These are phyloP conservation scores for Mycena pura DNA, from an alignment of 768 basidiomycete genomes.

Conservation along the genomic window DNA sequence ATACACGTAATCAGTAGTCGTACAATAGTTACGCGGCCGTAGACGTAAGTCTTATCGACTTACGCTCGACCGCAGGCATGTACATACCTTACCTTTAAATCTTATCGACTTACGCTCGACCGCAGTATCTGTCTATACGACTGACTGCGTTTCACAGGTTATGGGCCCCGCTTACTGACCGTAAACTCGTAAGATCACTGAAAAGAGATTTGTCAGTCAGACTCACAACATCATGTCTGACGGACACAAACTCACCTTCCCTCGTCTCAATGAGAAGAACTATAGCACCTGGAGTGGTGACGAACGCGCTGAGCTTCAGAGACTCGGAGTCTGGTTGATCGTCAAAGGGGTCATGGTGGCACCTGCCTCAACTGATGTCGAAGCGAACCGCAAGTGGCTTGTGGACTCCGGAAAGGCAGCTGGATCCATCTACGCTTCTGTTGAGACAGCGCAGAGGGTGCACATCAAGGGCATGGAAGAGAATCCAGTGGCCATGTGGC, in stretches of 20 bases:
- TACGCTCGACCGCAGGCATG: too few species aligned
- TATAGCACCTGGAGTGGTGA: not conserved
- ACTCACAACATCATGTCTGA: not conserved
- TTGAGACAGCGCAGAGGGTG: constrained; percentile 27
- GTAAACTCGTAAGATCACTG: too few species aligned
- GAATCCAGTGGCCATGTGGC: constrained; percentile 32
- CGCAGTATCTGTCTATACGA: too few species aligned
- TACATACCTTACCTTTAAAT: too few species aligned
- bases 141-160: not conserved
- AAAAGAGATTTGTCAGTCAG: not conserved
- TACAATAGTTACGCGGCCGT: too few species aligned
- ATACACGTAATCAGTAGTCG: too few species aligned
- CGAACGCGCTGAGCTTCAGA: not conserved
- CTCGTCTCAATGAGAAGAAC: constrained; percentile 1
- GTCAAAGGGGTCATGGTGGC: not conserved
- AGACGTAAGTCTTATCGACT: too few species aligned
- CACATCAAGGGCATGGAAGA: constrained; percentile 28
- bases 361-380: not conserved
- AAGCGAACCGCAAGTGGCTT: not conserved
- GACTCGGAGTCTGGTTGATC: not conserved
- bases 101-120: too few species aligned
- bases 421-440: constrained; percentile 27
- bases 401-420: constrained; percentile 24
- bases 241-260: not conserved
- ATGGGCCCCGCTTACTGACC: not conserved